These are phyloP conservation scores for Cladosporium cucumerinum DNA, from an alignment of 2,329 filamentous ascomycete genomes.

Conservation along the genomic window DNA sequence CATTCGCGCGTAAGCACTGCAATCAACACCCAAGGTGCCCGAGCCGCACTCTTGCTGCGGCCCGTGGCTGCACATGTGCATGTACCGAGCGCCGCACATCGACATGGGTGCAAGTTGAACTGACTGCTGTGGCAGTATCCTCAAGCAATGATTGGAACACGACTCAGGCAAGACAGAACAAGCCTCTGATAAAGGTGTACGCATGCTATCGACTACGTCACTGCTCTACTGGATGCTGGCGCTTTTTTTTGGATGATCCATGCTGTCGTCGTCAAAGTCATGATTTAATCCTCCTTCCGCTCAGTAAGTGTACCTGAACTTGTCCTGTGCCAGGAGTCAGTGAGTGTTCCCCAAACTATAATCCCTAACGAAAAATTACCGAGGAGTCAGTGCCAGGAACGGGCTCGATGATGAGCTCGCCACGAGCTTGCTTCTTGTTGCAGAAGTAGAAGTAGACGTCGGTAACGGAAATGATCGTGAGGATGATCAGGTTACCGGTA, in stretches of 20 bases:
- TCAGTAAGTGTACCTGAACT: conserved; percentile 23
- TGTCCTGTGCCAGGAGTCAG: conserved; percentile 17
- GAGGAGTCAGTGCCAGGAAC: conserved; percentile 20
- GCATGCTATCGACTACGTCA: background rate
- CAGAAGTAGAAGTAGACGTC: conserved; percentile 24
- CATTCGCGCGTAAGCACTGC: background rate
- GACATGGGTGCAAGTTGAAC: background rate
- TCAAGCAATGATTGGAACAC: background rate
- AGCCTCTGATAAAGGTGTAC: background rate
- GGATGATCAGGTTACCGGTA: conserved; percentile 24
- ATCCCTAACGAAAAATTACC: background rate
- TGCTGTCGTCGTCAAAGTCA: background rate
- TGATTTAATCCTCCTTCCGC: background rate
- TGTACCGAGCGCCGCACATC: background rate
- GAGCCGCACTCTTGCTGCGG: background rate
- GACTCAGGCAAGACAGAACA: background rate
- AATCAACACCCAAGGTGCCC: background rate
- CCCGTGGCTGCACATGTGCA: conserved; percentile 11
- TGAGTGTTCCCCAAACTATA: background rate
- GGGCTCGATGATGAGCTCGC: conserved; percentile 24
- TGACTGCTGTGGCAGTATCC: background rate
- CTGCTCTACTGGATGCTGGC: background rate
- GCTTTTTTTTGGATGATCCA: background rate
- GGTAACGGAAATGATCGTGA: conserved; percentile 20
- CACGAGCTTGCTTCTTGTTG: conserved; percentile 23